These are phyloP conservation scores for Microstegium vimineum DNA, from an alignment of 176 grass and related monocot genomes.

Conservation along the genomic window DNA sequence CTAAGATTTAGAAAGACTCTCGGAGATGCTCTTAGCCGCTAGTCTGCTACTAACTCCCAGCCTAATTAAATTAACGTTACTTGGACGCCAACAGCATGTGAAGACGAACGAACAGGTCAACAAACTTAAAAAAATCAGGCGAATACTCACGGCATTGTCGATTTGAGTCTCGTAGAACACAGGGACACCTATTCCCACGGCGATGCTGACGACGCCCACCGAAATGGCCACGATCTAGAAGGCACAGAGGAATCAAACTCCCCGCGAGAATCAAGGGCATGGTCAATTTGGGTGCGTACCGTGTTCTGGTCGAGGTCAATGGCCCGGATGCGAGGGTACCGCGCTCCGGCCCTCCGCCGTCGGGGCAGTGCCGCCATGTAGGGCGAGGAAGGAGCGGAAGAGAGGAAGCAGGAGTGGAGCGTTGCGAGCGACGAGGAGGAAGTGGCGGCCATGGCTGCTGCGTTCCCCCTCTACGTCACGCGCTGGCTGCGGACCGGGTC, in stretches of 20 bases:
- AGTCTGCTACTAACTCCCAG: not conserved
- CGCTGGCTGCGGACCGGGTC: not conserved
- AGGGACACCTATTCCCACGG: constrained; percentile 80
- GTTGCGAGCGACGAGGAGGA: constrained; percentile 33
- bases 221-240: constrained; percentile 78
- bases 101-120: no score
- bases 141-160: constrained; percentile 65
- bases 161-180: constrained; percentile 95
- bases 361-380: constrained; percentile 12
- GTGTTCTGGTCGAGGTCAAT: constrained; percentile 92
- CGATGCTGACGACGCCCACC: constrained; percentile 85
- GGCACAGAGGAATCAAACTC: not conserved
- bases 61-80: not conserved
- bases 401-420: constrained; percentile 51
- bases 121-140: not conserved
- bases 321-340: constrained; percentile 64
- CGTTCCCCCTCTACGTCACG: constrained; percentile 22
- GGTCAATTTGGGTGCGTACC: constrained; percentile 13
- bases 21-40: no score
- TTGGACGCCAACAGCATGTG: not conserved
- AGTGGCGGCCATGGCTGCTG: constrained; percentile 57
- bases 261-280: not conserved
- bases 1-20: no score
- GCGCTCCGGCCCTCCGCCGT: not conserved
- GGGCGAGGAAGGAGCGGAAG: constrained; percentile 21